Percentiles rank a stretch among this genome's conserved stretches.
phyloP scores from a whole-genome alignment of 2,329 filamentous ascomycete species.

The Xylogone sp. region DNA sequence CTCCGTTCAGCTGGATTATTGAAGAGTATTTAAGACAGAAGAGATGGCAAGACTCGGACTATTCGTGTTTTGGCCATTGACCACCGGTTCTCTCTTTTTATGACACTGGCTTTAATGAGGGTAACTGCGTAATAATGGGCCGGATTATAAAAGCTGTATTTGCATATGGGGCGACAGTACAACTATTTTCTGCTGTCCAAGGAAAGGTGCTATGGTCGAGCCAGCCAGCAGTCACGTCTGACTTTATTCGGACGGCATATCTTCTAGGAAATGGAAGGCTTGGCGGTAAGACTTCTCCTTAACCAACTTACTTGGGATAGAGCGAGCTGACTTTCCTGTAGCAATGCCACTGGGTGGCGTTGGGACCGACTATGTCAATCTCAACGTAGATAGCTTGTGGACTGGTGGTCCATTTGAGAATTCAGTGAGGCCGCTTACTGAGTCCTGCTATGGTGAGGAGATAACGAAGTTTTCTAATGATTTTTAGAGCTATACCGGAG shows the following conservation, averaged over 20 bases:
- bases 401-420: constrained; percentile 45
- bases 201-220: constrained; percentile 12
- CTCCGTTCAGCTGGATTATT: no score
- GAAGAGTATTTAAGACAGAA: no score
- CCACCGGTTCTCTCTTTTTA: no score
- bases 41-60: no score
- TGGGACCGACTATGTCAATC: constrained; percentile 36
- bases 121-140: no score
- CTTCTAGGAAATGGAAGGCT: constrained; percentile 45
- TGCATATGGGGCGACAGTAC: constrained; percentile 34
- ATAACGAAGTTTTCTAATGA: no score
- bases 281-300: constrained; percentile 28
- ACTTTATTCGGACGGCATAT: constrained; percentile 34
- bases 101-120: no score
- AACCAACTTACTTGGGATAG: no score
- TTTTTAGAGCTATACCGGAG: constrained; percentile 38
- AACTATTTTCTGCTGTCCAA: constrained; percentile 30
- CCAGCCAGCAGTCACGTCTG: constrained; percentile 7
- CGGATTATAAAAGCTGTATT: no score
- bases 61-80: no score
- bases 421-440: constrained; percentile 22
- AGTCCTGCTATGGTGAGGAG: neutral
- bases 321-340: constrained; percentile 5
- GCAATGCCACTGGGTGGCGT: constrained; percentile 40
- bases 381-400: constrained; percentile 50